Percentiles rank a stretch among this genome's conserved stretches.
Conservation (phyloP, 1,284 basidiomycete genomes). For the Earliella scabrosa region DNA sequence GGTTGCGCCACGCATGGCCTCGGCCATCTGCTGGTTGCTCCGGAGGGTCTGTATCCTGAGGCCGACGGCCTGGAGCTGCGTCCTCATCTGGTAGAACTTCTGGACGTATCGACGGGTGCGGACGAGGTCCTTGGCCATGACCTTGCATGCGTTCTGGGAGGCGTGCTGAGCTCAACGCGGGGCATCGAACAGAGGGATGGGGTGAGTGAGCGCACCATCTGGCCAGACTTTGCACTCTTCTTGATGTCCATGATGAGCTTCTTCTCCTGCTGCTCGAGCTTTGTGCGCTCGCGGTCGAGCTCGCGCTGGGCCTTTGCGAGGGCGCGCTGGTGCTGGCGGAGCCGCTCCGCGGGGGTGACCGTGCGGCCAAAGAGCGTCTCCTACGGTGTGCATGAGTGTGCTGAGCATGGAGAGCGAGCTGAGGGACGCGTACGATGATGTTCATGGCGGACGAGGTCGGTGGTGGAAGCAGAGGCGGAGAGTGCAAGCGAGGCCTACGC, state of each 20-base stretch:
- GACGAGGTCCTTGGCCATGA: constrained; percentile 99
- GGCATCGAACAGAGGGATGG: constrained; percentile 8
- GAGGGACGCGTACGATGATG: constrained; percentile 59
- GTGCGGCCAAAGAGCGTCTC: constrained; percentile 94
- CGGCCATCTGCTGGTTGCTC: constrained; percentile 99
- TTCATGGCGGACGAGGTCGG: constrained; percentile 57
- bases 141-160: constrained; percentile 91
- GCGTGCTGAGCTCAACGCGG: constrained; percentile 2
- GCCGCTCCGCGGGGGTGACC: constrained; percentile 93
- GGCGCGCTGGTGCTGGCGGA: constrained; percentile 95
- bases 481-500: too few species aligned
- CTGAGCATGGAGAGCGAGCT: neutral
- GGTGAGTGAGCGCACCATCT: constrained; percentile 81
- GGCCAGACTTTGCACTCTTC: constrained; percentile 94
- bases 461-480: neutral
- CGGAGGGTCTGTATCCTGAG: constrained; percentile 95
- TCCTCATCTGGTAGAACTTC: constrained; percentile 99
- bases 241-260: constrained; percentile 94
- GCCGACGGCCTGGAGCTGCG: constrained; percentile 96
- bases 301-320: constrained; percentile 97
- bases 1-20: constrained; percentile 98
- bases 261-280: constrained; percentile 96
- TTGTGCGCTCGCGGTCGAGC: constrained; percentile 92
- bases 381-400: constrained; percentile 43
- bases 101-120: constrained; percentile 94